Conservation (phyloP, 2,329 filamentous ascomycete species). For the Cadophora sp. region DNA sequence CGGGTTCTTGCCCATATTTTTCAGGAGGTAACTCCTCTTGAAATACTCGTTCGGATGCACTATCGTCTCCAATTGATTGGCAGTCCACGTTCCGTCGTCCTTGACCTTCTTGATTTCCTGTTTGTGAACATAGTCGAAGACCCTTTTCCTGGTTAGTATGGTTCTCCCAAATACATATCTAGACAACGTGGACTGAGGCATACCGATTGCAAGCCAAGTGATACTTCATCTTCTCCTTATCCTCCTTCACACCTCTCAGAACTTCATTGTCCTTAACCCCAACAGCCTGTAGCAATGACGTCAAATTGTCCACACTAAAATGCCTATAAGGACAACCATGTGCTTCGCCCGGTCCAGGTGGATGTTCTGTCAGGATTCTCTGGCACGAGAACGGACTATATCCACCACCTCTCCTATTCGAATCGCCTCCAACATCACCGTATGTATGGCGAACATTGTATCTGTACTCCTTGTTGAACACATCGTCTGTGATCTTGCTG, state of each 20-base stretch:
- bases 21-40: conserved; percentile 89
- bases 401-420: conserved; percentile 83
- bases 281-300: conserved; percentile 74
- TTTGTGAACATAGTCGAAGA: conserved; percentile 89
- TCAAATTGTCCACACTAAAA: conserved; percentile 87
- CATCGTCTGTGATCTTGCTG: conserved; percentile 87
- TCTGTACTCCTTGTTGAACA: conserved; percentile 96
- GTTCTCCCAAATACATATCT: not conserved
- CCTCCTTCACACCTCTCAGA: conserved; percentile 82
- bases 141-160: conserved; percentile 52
- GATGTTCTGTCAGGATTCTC: conserved; percentile 89
- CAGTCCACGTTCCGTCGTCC: conserved; percentile 73
- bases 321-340: conserved; percentile 98
- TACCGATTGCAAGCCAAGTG: conserved; percentile 95
- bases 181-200: conserved; percentile 34
- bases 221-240: conserved; percentile 86
- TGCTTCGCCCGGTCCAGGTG: conserved; percentile 83
- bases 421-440: conserved; percentile 92
- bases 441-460: conserved; percentile 97
- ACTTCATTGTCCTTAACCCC: conserved; percentile 82
- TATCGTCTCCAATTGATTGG: conserved; percentile 88
- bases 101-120: conserved; percentile 77
- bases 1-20: conserved; percentile 64
- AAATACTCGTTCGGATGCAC: conserved; percentile 98
- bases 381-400: conserved; percentile 95